Conservation (phyloP, 805 yeast genomes). For the Candida tammaniensis region DNA sequence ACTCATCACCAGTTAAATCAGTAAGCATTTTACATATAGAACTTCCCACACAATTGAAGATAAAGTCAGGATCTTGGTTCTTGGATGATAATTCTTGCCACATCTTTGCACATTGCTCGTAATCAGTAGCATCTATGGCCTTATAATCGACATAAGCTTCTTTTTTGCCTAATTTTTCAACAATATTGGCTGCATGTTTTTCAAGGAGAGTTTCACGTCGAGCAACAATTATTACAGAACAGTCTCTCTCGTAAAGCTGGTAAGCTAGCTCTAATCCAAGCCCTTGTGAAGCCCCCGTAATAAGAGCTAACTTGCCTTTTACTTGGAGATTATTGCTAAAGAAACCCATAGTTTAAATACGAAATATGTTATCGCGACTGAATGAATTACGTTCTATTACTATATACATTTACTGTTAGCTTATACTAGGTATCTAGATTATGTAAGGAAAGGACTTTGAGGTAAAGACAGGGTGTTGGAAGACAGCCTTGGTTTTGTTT, state of each 20-base stretch:
- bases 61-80: conserved; percentile 60
- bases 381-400: too few species aligned
- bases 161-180: conserved; percentile 20
- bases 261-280: conserved; percentile 78
- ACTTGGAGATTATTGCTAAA: conserved; percentile 25
- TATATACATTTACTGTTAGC: too few species aligned
- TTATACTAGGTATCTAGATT: too few species aligned
- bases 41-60: conserved; percentile 86
- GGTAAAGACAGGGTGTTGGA: too few species aligned
- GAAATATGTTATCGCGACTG: too few species aligned
- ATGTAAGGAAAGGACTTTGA: too few species aligned
- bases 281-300: conserved; percentile 97
- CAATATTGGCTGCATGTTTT: conserved; percentile 46
- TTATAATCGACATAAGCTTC: conserved; percentile 30
- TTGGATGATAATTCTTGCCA: conserved; percentile 32
- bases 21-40: conserved; percentile 75
- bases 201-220: conserved; percentile 63
- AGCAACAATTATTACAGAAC: conserved; percentile 73
- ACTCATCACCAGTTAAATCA: conserved; percentile 58
- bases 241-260: conserved; percentile 49
- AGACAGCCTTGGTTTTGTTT: conserved; percentile 27
- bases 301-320: conserved; percentile 55
- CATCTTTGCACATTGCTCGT: conserved; percentile 46
- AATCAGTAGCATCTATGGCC: conserved; percentile 64
- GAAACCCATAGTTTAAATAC: too few species aligned